Conservation (phyloP, 176 grass and related monocot species). For the Hordeum marinum region DNA sequence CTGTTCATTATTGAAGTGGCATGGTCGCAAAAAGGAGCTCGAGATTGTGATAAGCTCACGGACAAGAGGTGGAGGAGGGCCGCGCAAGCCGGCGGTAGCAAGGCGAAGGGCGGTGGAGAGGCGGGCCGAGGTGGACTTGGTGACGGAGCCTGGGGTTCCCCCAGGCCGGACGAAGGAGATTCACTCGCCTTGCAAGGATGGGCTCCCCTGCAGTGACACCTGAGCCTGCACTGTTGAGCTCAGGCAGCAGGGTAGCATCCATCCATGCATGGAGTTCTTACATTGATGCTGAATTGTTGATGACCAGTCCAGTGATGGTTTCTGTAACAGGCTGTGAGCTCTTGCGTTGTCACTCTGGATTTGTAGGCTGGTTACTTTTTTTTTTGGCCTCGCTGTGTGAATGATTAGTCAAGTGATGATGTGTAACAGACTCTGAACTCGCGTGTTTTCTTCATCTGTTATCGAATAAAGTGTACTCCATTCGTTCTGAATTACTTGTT, state of each 20-base stretch:
- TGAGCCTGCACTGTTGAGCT: background rate
- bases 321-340: background rate
- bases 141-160: background rate
- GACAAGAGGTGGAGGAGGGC: background rate
- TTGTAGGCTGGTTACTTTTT: background rate
- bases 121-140: background rate
- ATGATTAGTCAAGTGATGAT: too few relatives aligned
- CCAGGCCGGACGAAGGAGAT: background rate
- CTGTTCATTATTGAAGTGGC: constrained; percentile 27
- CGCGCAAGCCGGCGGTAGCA: background rate
- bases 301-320: background rate
- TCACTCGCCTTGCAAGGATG: constrained; percentile 10
- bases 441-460: too few relatives aligned
- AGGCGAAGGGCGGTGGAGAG: background rate
- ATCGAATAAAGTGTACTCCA: too few relatives aligned
- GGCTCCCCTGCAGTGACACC: background rate
- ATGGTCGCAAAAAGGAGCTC: constrained; percentile 36
- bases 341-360: background rate
- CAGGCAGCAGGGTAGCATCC: background rate
- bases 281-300: background rate
- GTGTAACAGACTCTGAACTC: background rate
- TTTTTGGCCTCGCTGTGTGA: too few relatives aligned
- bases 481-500: too few relatives aligned
- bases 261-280: background rate
- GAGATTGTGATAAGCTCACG: constrained; percentile 28